Base-by-base conservation (phyloP, 768 basidiomycete species). In the Mycena capillaripes region DNA sequence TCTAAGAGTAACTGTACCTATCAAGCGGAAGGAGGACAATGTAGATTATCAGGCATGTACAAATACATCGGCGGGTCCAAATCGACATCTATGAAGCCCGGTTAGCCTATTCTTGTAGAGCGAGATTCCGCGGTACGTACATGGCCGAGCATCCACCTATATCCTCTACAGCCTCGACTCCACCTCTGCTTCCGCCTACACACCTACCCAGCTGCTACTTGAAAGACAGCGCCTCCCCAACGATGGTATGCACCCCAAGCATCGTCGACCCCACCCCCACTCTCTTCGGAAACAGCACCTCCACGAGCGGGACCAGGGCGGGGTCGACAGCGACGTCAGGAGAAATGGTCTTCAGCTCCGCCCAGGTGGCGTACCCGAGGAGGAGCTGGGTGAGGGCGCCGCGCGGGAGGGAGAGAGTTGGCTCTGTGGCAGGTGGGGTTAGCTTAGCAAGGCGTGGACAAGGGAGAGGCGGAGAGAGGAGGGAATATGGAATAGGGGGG, bases 231-330 rank as follows among this genome's bases (percentile, higher is more conserved):
- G 16, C 42, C 42, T 44, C 42, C 10, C 42, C 42, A 44, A 44
- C 42, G 42, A 44, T 44, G 19, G 16, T 17, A 17, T 44, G 42
- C 42, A 44, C 42, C 42, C 42, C 42, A 21, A 44, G 42, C 67
- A 68, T 52, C 59, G 46, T 27, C 27, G 67, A 21, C 56, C 32
- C 38, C 8, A 68, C 25, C 2, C 48, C 23, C 2, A 21, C 42
- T 17, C 67, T n/a, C n/a, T 50, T 40, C 58, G 67, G 67, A 29
- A 68, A 68, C 2, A 68, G 58, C 34, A 68, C 48, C n/a, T 68
- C 67, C 27, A 60, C 67, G 34, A 68, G 58, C 46, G 67, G 58
- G 25, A 60, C 30, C 4, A 53, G 36, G 19, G 58, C 36, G 2
- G 57, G 57, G 32, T 68, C 58, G 2, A 60, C 36, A 36, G 48